These are phyloP conservation scores for Bacidia gigantensis DNA, from an alignment of 495 filamentous ascomycete species.

Conservation along the genomic window DNA sequence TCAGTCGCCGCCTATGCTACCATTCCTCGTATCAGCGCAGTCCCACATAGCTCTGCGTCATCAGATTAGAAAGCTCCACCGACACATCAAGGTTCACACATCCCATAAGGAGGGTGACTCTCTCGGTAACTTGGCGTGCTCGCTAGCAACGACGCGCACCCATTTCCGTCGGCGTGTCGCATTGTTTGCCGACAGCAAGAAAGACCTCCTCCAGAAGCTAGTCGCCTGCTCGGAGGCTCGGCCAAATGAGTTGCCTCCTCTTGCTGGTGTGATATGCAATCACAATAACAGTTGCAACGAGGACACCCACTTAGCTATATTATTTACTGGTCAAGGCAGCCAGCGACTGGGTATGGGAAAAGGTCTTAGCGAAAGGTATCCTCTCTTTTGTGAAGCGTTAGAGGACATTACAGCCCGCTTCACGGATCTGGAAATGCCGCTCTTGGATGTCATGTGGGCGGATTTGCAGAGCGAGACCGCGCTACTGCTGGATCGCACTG, in stretches of 20 bases:
- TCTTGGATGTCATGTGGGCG: conserved; percentile 21
- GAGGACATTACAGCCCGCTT: conserved; percentile 13
- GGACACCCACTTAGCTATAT: conserved; percentile 17
- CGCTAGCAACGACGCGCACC: conserved; percentile 17
- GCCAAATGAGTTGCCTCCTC: too few species aligned
- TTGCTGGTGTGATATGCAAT: neutral
- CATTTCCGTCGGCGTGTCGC: conserved; percentile 13
- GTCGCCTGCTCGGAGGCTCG: neutral
- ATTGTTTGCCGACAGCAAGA: conserved; percentile 9
- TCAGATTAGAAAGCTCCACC: neutral
- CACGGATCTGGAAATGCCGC: conserved; percentile 15
- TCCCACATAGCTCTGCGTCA: neutral
- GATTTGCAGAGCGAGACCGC: conserved; percentile 13
- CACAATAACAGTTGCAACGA: neutral
- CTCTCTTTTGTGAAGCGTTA: conserved; percentile 15
- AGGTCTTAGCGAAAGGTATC: conserved; percentile 12
- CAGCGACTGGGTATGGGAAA: conserved; percentile 25
- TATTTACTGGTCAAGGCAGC: conserved; percentile 29
- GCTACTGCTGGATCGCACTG: conserved; percentile 4
- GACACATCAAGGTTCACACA: conserved; percentile 6
- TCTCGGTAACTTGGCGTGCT: conserved; percentile 18
- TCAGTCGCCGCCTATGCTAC: conserved; percentile 3
- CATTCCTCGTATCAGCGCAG: conserved; percentile 15
- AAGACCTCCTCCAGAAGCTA: neutral
- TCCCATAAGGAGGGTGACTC: neutral